Evolutionary conservation across 2,329 filamentous ascomycete genomes (phyloP).

Genomic region (Nigrospora osmanthi): DNA sequence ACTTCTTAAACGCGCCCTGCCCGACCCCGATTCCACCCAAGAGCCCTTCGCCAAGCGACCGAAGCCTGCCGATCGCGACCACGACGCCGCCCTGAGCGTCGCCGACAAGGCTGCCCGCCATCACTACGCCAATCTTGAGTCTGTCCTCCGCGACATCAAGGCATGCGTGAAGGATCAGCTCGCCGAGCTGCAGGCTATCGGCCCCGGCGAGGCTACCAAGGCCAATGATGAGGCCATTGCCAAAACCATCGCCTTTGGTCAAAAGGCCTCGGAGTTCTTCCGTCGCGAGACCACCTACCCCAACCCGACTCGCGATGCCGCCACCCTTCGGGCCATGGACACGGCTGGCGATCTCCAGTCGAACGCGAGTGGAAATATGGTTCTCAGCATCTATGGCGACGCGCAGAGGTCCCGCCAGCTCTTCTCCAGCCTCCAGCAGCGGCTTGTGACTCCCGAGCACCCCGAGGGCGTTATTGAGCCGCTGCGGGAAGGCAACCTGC

Average conservation of each 20-base stretch:
- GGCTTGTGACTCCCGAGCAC: constrained; percentile 19
- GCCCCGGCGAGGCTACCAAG: constrained; percentile 11
- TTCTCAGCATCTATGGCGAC: constrained; percentile 71
- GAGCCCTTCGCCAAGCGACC: constrained; percentile 54
- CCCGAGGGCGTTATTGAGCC: constrained; percentile 24
- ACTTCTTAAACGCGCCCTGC: constrained; percentile 46
- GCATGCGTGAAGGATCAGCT: constrained; percentile 38
- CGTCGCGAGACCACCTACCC: constrained; percentile 51
- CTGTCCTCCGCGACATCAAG: constrained; percentile 53
- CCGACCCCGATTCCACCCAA: constrained; percentile 30
- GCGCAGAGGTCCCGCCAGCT: constrained; percentile 68
- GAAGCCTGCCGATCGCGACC: constrained; percentile 36
- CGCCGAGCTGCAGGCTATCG: constrained; percentile 29
- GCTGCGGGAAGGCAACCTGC: constrained; percentile 59
- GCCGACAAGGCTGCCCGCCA: constrained; percentile 44
- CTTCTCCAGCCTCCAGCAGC: constrained; percentile 74
- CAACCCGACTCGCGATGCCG: constrained; percentile 24
- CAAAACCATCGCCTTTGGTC: constrained; percentile 49
- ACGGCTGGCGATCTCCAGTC: constrained; percentile 29
- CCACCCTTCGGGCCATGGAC: constrained; percentile 25
- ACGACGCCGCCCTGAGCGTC: constrained; percentile 32
- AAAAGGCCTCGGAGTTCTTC: constrained; percentile 54
- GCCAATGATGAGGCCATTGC: constrained; percentile 28
- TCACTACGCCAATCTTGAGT: constrained; percentile 53
- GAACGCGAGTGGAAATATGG: constrained; percentile 40